These are phyloP conservation scores for Vigna unguiculata DNA, from an alignment of 306 rosid genomes.

Conservation along the genomic window DNA sequence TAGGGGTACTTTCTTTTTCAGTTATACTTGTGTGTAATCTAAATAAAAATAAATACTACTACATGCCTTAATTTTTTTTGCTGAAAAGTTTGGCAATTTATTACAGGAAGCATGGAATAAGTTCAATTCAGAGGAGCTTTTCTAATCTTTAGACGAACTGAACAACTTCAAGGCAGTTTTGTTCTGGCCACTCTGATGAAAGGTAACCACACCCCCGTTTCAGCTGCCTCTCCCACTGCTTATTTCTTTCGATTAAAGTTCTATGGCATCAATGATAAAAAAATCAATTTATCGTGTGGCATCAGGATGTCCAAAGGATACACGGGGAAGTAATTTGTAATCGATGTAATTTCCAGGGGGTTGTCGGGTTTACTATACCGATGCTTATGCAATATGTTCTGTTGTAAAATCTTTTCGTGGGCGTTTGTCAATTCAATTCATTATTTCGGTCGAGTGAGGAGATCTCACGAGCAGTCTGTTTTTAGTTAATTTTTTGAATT, in stretches of 20 bases:
- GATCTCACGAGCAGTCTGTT: slow-evolving; percentile 44
- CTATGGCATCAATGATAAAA: slow-evolving; percentile 33
- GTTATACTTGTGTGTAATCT: background rate
- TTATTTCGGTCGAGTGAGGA: slow-evolving; percentile 45
- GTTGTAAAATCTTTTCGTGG: slow-evolving; percentile 49
- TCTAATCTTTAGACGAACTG: slow-evolving; percentile 53
- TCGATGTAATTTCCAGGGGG: slow-evolving; percentile 39
- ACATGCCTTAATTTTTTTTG: slow-evolving; percentile 7
- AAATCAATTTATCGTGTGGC: slow-evolving; percentile 28
- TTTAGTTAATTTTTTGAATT: slow-evolving; percentile 12
- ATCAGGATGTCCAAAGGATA: slow-evolving; percentile 38
- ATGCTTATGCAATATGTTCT: slow-evolving; percentile 41
- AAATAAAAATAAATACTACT: slow-evolving; percentile 7
- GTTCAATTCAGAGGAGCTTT: slow-evolving; percentile 98
- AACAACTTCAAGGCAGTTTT: slow-evolving; percentile 39
- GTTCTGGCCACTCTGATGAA: slow-evolving; percentile 43
- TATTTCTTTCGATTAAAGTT: slow-evolving; percentile 45
- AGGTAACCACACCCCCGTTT: slow-evolving; percentile 33
- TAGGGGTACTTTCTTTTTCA: background rate
- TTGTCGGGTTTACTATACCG: slow-evolving; percentile 12
- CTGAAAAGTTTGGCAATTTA: slow-evolving; percentile 40
- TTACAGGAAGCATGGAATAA: slow-evolving; percentile 98
- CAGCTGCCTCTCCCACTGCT: slow-evolving; percentile 34
- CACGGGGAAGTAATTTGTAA: slow-evolving; percentile 27
- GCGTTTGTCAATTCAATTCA: slow-evolving; percentile 52